Percentiles rank a stretch among this genome's conserved stretches.
Conservation (phyloP, 306 rosid genomes). For the Neltuma alba region DNA sequence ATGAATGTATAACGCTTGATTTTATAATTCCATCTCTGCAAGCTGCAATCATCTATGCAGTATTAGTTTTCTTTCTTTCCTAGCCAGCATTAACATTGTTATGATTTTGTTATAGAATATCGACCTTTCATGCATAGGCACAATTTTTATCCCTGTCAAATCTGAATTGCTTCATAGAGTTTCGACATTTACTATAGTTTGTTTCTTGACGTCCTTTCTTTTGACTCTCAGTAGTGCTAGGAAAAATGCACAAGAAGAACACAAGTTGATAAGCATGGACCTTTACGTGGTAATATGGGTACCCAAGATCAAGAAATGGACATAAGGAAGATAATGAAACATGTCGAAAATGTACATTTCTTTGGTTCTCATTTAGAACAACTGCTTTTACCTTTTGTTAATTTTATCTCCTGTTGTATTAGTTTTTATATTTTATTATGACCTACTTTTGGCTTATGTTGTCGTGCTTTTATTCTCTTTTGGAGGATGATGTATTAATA, state of each 20-base stretch:
- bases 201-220: neutral
- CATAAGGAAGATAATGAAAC: conserved; percentile 48
- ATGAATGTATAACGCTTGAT: neutral
- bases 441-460: conserved; percentile 20
- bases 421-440: neutral
- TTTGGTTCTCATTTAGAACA: conserved; percentile 3
- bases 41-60: neutral
- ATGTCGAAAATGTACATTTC: conserved; percentile 40
- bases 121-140: neutral
- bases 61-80: neutral
- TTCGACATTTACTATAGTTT: neutral
- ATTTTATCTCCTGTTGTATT: neutral
- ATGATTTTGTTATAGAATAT: neutral
- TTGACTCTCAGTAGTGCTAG: conserved; percentile 2
- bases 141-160: neutral
- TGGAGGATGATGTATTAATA: no score
- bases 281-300: conserved; percentile 5
- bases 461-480: neutral
- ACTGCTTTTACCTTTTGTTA: neutral
- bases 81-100: neutral
- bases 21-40: neutral
- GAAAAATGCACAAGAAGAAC: conserved; percentile 42
- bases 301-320: conserved; percentile 32
- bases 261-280: conserved; percentile 24
- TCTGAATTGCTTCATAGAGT: conserved; percentile 1